Conservation (phyloP, 495 filamentous ascomycete species). For the Lasiosphaeris hirsuta region DNA sequence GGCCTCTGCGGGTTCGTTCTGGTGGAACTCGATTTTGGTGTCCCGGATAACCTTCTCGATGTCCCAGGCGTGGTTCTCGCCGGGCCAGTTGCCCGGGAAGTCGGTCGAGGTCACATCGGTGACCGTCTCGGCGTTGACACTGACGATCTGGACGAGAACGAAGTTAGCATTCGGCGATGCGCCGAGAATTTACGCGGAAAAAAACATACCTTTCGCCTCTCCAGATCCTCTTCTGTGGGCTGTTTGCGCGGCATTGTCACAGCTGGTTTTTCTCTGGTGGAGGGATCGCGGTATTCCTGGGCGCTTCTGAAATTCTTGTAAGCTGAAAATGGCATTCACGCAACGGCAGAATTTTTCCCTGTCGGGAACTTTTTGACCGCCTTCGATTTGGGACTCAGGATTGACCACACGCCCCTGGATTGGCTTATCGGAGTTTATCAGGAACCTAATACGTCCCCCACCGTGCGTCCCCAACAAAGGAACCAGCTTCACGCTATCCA, state of each 20-base stretch:
- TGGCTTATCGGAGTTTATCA: conserved; percentile 2
- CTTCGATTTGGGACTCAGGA: conserved; percentile 12
- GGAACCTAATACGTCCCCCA: no score
- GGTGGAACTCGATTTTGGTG: conserved; percentile 71
- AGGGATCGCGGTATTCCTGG: neutral
- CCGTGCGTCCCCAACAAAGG: no score
- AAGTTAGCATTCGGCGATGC: conserved; percentile 4
- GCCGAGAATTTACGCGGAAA: no score
- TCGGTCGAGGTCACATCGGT: conserved; percentile 84
- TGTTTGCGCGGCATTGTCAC: conserved; percentile 41
- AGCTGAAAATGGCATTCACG: conserved; percentile 3
- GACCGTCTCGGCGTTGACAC: conserved; percentile 82
- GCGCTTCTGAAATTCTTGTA: conserved; percentile 17
- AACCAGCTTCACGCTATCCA: no score
- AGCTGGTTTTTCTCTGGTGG: conserved; percentile 6
- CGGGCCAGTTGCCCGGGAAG: conserved; percentile 76
- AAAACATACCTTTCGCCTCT: conserved; percentile 38
- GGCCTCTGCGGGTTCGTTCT: conserved; percentile 67
- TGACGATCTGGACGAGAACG: conserved; percentile 59
- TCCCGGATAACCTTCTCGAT: conserved; percentile 63
- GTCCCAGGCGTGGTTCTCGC: conserved; percentile 86
- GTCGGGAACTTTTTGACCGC: conserved; percentile 28
- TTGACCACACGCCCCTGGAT: no score
- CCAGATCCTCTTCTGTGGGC: conserved; percentile 39
- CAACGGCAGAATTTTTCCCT: conserved; percentile 33